phyloP scores from a whole-genome alignment of 2,329 filamentous ascomycete genomes.

The Ophiostoma ips region DNA sequence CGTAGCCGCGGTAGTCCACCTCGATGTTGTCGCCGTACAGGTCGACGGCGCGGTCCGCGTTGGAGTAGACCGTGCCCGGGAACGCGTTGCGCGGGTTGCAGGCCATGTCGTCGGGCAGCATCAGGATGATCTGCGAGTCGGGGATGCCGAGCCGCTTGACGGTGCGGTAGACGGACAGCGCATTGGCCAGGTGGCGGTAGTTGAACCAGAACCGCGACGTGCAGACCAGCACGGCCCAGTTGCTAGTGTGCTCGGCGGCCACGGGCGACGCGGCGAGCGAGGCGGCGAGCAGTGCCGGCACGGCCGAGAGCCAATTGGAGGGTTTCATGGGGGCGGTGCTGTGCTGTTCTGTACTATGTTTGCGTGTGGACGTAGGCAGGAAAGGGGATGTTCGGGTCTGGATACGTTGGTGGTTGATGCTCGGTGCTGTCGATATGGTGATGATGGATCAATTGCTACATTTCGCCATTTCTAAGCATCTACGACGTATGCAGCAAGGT shows the following conservation, averaged over 20 bases:
- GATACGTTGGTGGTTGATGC: no score
- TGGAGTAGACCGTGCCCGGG: constrained; percentile 95
- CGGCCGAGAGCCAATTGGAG: constrained; percentile 25
- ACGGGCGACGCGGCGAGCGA: constrained; percentile 32
- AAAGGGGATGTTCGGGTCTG: background rate
- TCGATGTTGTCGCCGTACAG: constrained; percentile 98
- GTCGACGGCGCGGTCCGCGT: constrained; percentile 88
- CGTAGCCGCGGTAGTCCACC: constrained; percentile 94
- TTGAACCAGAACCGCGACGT: constrained; percentile 99
- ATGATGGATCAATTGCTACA: no score
- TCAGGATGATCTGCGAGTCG: constrained; percentile 97
- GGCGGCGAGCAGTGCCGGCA: constrained; percentile 27
- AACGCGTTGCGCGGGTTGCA: constrained; percentile 98
- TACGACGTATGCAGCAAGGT: no score
- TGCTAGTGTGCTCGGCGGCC: constrained; percentile 75
- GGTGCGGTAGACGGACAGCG: constrained; percentile 91
- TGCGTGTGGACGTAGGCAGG: background rate
- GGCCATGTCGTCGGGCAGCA: constrained; percentile 99
- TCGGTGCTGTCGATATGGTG: no score
- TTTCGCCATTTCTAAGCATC: no score
- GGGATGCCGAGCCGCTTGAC: constrained; percentile 96
- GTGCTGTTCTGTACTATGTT: background rate
- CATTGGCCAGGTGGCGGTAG: constrained; percentile 95
- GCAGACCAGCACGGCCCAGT: constrained; percentile 97
- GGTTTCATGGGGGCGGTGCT: constrained; percentile 33